Evolutionary conservation across 768 basidiomycete species (phyloP).

Genomic region (Russula sp.): DNA sequence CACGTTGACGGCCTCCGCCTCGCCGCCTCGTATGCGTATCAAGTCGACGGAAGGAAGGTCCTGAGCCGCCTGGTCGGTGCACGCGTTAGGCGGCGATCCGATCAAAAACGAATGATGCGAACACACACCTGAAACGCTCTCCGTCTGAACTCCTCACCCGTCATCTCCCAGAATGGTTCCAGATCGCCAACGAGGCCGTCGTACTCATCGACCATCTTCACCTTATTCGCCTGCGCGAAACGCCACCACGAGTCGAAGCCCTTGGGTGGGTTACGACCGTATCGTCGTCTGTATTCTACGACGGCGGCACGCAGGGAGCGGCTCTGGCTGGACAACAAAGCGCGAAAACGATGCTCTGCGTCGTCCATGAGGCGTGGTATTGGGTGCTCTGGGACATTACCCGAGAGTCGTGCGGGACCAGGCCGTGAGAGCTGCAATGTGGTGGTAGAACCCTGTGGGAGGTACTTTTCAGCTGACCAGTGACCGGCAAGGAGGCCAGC

Average conservation of each 20-base stretch:
- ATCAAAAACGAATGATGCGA: slow-evolving; percentile 1
- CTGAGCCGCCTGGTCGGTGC: slow-evolving; percentile 46
- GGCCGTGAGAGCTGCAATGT: slow-evolving; percentile 28
- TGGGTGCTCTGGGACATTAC: slow-evolving; percentile 52
- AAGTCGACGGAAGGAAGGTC: slow-evolving; percentile 79
- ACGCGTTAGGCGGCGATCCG: neutral
- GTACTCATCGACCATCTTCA: slow-evolving; percentile 87
- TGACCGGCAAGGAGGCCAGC: slow-evolving; percentile 33
- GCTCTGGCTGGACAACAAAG: slow-evolving; percentile 68
- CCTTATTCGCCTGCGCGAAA: slow-evolving; percentile 66
- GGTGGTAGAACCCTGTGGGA: slow-evolving; percentile 27
- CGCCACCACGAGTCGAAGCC: slow-evolving; percentile 91
- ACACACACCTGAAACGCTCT: slow-evolving; percentile 51
- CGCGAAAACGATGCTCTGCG: slow-evolving; percentile 68
- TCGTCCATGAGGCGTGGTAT: slow-evolving; percentile 80
- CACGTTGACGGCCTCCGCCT: slow-evolving; percentile 52
- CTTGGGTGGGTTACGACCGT: slow-evolving; percentile 72
- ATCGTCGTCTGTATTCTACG: slow-evolving; percentile 72
- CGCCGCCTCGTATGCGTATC: slow-evolving; percentile 69
- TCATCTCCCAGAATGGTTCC: slow-evolving; percentile 75
- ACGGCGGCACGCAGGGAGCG: slow-evolving; percentile 74
- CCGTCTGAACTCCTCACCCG: slow-evolving; percentile 64
- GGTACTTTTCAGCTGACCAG: slow-evolving; percentile 23
- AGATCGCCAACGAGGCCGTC: slow-evolving; percentile 75
- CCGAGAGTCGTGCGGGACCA: slow-evolving; percentile 15